Base-by-base conservation (phyloP, 2,329 filamentous ascomycete species). In the Elsinoe australis region DNA sequence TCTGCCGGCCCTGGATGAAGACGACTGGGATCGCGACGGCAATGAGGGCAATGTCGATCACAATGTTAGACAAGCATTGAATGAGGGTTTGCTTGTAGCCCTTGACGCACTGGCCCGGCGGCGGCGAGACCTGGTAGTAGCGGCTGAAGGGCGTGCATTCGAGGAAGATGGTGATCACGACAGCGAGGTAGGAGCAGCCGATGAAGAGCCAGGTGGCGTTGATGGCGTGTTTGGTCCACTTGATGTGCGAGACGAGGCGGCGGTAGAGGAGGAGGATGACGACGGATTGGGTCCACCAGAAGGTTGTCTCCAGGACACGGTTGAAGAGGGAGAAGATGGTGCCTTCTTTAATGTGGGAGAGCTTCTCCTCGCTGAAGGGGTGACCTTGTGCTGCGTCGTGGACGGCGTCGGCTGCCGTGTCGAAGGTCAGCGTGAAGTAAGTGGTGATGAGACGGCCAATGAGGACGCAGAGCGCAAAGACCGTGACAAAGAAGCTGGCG, bases 121-220 rank as follows among this genome's bases (percentile, higher is more conserved):
- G 7, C 3, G 33, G 32, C 14, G 8, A 22, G 33, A 39, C 34
- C 18, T 48, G 32, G 26, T 29, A 48, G 45, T 48, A 48, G 12
- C 8, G 32, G 9, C 24, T 14, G 34, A 48, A 38, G 21, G 45
- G 45, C 3, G 19, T 22, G 18, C 45, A 48, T 21, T 48, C 45
- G 12, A 38, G 12, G 33, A 48, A 48, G 45, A 48, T 48, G 24
- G 45, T 31, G 24, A 48, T n/a, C 15, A 48, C 9, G n/a, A 39
- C 33, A 19, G 32, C 45, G 3, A 28, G 10, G 9, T 39, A 48
- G 6, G 32, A 28, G n/a, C 29, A 7, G 10, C 12, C 17, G 21
- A 48, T 22, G 33, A 48, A 39, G 33, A 19, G n/a, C 45, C 45
- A 48, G 14, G 45, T 38, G 3, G 21, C 33, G 15, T 17, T 21